Evolutionary conservation across 805 yeast genomes (phyloP), one percentile per base, ranked within the genome.

Genomic region (Starmerella davenportii): DNA sequence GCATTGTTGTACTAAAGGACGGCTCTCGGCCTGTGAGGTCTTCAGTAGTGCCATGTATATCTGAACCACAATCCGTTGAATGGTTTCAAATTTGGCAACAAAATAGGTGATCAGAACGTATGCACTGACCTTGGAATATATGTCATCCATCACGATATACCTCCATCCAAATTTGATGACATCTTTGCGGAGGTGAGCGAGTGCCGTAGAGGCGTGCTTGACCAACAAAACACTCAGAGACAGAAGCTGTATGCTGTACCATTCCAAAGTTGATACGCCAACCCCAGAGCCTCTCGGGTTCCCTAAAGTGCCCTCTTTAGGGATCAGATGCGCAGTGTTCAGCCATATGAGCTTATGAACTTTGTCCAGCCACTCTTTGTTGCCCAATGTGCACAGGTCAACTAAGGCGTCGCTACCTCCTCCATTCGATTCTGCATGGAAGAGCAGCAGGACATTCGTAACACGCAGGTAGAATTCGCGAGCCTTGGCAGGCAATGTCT

Each of bases 131-230:
- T 90, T 90, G 20, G 93, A 72, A 37, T 84, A 70, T 37, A 75
- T 69, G 53, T 90, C 99, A 45, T 85, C 95, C 24, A 85, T 61
- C 48, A 81, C 81, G 52, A 90, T 76, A 51, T 76, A 79, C 48
- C 80, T 79, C 99, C 99, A 90, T 49, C 84, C 79, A 60, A 84
- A 90, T 55, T 81, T 82, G 56, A 90, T 81, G 32, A 90, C 72
- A 49, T 84, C 93, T 52, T 82, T 87, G 32, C 79, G 66, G 47
- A 70, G 66, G 14, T 72, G 77, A 5, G 68, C 60, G 20, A 81
- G 65, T 9, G 65, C 57, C 0, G 60, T 56, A 0, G 93, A 74
- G 1, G 79, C 74, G 58, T 73, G 70, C 51, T 75, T 74, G 20
- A 84, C 70, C 33, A 90, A 59, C 33, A 78, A 59, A 0, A 94